These are phyloP conservation scores for Corynascus novoguineensis DNA, from an alignment of 495 filamentous ascomycete genomes.

Conservation along the genomic window DNA sequence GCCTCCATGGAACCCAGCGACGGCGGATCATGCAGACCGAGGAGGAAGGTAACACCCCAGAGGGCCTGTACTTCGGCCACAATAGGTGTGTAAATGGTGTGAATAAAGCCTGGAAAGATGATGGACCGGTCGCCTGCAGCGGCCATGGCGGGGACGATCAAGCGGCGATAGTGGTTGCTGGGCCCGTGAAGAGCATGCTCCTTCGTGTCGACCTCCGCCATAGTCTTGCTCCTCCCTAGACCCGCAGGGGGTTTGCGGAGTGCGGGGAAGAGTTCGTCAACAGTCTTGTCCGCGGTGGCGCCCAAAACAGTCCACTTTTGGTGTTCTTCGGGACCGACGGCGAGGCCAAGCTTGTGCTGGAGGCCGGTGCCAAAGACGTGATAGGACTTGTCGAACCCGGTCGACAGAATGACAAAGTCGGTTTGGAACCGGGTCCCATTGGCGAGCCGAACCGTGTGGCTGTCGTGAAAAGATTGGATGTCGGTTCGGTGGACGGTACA, in stretches of 20 bases:
- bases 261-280: neutral
- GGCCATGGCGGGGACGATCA: slow-evolving; percentile 15
- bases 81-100: slow-evolving; percentile 27
- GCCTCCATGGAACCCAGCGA: slow-evolving; percentile 23
- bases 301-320: neutral
- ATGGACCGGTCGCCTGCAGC: slow-evolving; percentile 27
- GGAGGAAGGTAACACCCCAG: slow-evolving; percentile 27
- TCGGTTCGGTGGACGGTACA: slow-evolving; percentile 28
- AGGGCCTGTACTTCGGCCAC: slow-evolving; percentile 30
- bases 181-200: no score
- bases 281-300: neutral
- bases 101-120: slow-evolving; percentile 31
- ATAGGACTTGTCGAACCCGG: slow-evolving; percentile 27
- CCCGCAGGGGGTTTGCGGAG: neutral
- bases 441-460: neutral
- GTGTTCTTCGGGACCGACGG: neutral
- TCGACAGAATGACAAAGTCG: slow-evolving; percentile 30
- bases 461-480: slow-evolving; percentile 16
- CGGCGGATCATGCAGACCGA: slow-evolving; percentile 26
- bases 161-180: slow-evolving; percentile 24
- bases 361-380: slow-evolving; percentile 17
- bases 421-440: neutral
- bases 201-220: slow-evolving; percentile 11
- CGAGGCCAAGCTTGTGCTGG: slow-evolving; percentile 1
- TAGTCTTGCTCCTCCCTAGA: neutral